Evolutionary conservation across 164 flowering plant species (phyloP), one percentile per base, ranked within the genome.

Genomic region (Warburgia ugandensis): DNA sequence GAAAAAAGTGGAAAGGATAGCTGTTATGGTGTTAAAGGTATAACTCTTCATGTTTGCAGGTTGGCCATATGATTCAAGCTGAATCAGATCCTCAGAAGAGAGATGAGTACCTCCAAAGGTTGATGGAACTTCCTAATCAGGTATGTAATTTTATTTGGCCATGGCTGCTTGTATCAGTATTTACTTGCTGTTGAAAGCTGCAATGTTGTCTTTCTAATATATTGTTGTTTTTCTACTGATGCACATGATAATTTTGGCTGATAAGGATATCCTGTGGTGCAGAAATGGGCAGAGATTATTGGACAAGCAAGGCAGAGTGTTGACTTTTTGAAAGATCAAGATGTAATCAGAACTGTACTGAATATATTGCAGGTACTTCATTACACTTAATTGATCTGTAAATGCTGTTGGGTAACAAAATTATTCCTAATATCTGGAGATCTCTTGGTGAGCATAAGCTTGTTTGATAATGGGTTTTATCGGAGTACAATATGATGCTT

Each of bases 231-330:
- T n/a, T n/a, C n/a, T n/a, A n/a, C n/a, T n/a, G n/a, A n/a, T n/a
- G n/a, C n/a, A n/a, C n/a, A n/a, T n/a, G n/a, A n/a, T n/a, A n/a
- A n/a, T n/a, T n/a, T n/a, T 26, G 29, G 12, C 25, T 55, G 25
- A 62, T 7, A 12, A 33, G 6, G 26, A 14, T 44, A 10, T 42
- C 36, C 29, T 53, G 8, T 54, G 38, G 21, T 74, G 70, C 87
- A 94, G 99, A 89, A 70, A 81, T 94, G 99, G 99, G 79, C 57
- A 41, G 97, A 94, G 60, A 94, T 94, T 48, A 86, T 94, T 20
- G 97, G 91, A 4, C 94, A 94, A 61, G 99, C 99, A 58, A 89
- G 92, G 8, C 86, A 73, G 52, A 84, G 81, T 71, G 97, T 76
- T 51, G 97, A 94, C 39, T 73, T 70, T 50, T 68, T 94, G 40